A percentile compares a stretch with the other conserved stretches of the same genome.
Conservation (phyloP, 2,329 filamentous ascomycete genomes). For the Colletotrichum cordylinicola region DNA sequence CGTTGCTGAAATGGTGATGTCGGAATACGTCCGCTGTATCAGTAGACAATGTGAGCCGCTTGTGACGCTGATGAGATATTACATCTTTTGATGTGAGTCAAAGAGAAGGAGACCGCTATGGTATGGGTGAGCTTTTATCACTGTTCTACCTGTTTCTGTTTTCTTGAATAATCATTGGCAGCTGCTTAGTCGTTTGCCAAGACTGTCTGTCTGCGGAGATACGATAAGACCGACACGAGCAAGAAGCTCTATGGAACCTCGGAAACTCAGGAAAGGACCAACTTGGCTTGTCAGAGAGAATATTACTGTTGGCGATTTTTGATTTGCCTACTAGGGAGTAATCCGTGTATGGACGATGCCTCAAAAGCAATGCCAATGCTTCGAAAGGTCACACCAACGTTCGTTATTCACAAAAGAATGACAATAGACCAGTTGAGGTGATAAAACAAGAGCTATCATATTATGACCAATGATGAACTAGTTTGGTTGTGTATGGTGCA, state of each 20-base stretch:
- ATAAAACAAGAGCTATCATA: not conserved
- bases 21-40: not conserved
- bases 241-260: not conserved
- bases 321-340: too few species aligned
- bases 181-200: not conserved
- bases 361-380: too few species aligned
- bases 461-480: not conserved
- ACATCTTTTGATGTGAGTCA: not conserved
- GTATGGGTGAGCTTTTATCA: not conserved
- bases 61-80: not conserved
- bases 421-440: not conserved
- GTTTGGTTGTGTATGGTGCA: rapidly evolving
- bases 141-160: not conserved
- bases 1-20: not conserved
- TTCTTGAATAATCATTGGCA: not conserved
- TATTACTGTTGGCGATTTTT: too few species aligned
- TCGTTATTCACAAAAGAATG: too few species aligned
- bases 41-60: not conserved
- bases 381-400: too few species aligned
- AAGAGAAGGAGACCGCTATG: not conserved
- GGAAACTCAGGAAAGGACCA: not conserved
- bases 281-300: too few species aligned
- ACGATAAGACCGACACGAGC: not conserved
- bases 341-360: too few species aligned
- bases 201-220: not conserved